A percentile compares a stretch with the other conserved stretches of the same genome.
Conservation (phyloP, 1,284 basidiomycete genomes). For the Kalmanozyma brasiliensis region DNA sequence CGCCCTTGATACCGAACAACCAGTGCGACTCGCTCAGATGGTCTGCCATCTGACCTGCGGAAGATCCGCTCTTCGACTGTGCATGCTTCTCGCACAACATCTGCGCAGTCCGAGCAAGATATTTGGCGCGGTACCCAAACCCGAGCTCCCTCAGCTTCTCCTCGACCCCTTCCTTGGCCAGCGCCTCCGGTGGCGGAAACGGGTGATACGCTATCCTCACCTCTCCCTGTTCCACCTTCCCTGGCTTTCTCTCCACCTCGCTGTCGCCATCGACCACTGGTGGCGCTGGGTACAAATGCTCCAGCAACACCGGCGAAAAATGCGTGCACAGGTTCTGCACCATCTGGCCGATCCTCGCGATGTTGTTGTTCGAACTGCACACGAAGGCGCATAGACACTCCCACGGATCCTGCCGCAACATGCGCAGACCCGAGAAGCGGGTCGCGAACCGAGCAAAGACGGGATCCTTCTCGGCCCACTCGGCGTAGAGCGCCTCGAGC, state of each 20-base stretch:
- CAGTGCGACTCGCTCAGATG: conserved; percentile 29
- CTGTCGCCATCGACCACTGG: conserved; percentile 14
- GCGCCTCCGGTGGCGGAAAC: conserved; percentile 81
- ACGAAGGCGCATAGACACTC: conserved; percentile 78
- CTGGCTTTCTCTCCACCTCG: conserved; percentile 1
- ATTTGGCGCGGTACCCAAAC: conserved; percentile 94
- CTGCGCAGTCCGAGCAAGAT: conserved; percentile 83
- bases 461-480: conserved; percentile 80
- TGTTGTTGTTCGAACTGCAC: conserved; percentile 98
- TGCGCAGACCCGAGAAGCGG: conserved; percentile 74
- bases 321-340: conserved; percentile 66
- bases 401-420: conserved; percentile 93
- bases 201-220: conserved; percentile 75
- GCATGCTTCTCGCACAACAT: conserved; percentile 74
- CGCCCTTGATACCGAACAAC: conserved; percentile 30
- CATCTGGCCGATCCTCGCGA: conserved; percentile 67
- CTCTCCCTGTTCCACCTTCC: conserved; percentile 16
- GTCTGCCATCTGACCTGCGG: neutral
- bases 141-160: conserved; percentile 79
- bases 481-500: conserved; percentile 77
- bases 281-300: conserved; percentile 58
- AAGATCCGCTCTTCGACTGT: neutral
- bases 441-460: conserved; percentile 77
- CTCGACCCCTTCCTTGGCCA: conserved; percentile 74
- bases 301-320: conserved; percentile 73